Evolutionary conservation across 2,329 filamentous ascomycete species (phyloP), one percentile per base, ranked within the genome.

Genomic region (Beauveria rudraprayagi): DNA sequence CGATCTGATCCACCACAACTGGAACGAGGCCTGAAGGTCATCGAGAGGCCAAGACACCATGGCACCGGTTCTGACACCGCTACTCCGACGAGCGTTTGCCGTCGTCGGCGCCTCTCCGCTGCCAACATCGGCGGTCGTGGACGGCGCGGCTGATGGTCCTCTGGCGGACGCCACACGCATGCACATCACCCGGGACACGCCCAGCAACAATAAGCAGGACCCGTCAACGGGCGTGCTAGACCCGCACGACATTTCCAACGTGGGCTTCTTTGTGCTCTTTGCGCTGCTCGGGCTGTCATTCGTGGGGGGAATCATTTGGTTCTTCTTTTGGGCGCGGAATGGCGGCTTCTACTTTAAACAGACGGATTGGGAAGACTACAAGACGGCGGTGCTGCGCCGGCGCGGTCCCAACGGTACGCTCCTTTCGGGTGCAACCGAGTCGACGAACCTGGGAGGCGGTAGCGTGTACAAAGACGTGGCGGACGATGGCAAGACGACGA

Each of bases 261-360:
- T 80, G 22, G 90, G 86, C 62, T 85, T 96, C 68, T 90, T 97
- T 70, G 87, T 88, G 0, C 78, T 97, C 1, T 96, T 97, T 71
- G 93, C 90, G 11, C 73, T 97, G 19, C 85, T 97, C 57, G 91
- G 90, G 40, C 86, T 86, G 0, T 84, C 77, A 37, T 89, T 97
- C 70, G 89, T 94, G 26, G 62, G 90, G 3, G 83, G 80, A 0
- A 84, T 82, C 26, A 91, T 97, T 70, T 99, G 94, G 92, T 97
- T 99, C 82, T 97, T 99, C 83, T 96, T 96, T 82, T 95, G 91
- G 89, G 93, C 93, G 61, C 93, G 90, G 76, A 96, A 97, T 68
- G 94, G 94, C 64, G 94, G 94, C 16, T 97, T 97, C 78, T 79
- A 89, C 65, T 97, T 92, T 81, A 83, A 83, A 52, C 78, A 95